Percentiles rank a stretch among this genome's conserved stretches.
phyloP scores from a whole-genome alignment of 2,329 filamentous ascomycete genomes.

The Exophiala sideris region DNA sequence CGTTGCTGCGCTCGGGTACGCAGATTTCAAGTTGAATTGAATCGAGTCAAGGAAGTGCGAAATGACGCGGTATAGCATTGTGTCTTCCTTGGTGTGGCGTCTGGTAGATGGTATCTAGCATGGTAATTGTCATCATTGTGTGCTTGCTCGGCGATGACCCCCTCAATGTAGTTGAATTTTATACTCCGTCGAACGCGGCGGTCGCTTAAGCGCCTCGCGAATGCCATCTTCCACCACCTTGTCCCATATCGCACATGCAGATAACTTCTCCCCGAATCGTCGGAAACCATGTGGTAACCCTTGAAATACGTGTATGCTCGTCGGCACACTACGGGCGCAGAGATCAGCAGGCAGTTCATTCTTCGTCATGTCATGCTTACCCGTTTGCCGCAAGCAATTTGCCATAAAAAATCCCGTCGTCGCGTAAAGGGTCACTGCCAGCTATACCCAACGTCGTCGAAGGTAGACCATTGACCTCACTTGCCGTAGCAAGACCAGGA shows the following conservation, averaged over 20 bases:
- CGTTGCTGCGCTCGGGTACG: background rate
- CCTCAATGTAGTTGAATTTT: conserved; percentile 12
- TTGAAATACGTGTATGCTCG: conserved; percentile 47
- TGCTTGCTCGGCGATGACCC: too few species aligned
- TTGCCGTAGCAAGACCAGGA: conserved; percentile 34
- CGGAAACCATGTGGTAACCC: conserved; percentile 55
- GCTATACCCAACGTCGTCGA: conserved; percentile 38
- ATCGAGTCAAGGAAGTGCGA: too few species aligned
- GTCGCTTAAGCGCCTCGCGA: conserved; percentile 25
- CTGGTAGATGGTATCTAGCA: too few species aligned
- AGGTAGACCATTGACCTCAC: conserved; percentile 43
- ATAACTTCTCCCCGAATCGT: conserved; percentile 30
- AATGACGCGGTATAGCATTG: too few species aligned
- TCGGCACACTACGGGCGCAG: conserved; percentile 42
- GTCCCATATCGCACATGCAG: conserved; percentile 33
- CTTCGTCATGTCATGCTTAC: conserved; percentile 30
- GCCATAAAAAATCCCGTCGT: conserved; percentile 49
- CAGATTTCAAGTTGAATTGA: background rate
- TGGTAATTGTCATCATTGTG: too few species aligned
- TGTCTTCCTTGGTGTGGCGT: too few species aligned
- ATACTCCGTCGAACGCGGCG: background rate
- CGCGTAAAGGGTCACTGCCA: conserved; percentile 48
- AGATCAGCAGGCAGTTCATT: too few species aligned
- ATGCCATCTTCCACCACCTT: conserved; percentile 32
- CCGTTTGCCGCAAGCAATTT: conserved; percentile 40